These are phyloP conservation scores for Westerdykella aurantiaca DNA, from an alignment of 2,329 filamentous ascomycete species.

Conservation along the genomic window DNA sequence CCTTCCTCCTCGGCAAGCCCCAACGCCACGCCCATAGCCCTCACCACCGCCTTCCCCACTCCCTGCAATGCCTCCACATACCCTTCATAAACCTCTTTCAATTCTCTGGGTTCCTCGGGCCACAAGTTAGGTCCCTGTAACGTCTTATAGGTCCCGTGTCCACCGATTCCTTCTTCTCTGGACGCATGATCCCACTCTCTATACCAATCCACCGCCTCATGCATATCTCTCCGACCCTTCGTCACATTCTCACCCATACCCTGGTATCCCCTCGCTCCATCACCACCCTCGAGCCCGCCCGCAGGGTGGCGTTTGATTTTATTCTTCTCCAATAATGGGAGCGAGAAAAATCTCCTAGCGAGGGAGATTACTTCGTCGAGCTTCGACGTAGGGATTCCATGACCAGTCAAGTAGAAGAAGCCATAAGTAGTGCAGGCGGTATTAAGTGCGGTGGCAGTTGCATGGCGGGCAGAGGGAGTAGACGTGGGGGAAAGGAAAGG, in stretches of 20 bases:
- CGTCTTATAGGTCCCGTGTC: conserved; percentile 19
- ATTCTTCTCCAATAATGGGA: conserved; percentile 24
- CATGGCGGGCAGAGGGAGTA: conserved; percentile 11
- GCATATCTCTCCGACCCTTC: conserved; percentile 28
- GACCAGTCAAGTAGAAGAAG: conserved; percentile 42
- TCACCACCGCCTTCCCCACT: conserved; percentile 31
- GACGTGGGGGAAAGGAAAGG: conserved; percentile 28
- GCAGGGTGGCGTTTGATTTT: conserved; percentile 33
- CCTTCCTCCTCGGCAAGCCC: conserved; percentile 14
- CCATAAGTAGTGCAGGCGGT: conserved; percentile 36
- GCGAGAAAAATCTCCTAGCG: conserved; percentile 32
- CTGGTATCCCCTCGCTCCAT: conserved; percentile 37
- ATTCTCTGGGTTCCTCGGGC: conserved; percentile 30
- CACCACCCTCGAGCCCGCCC: conserved; percentile 27
- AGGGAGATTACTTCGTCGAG: conserved; percentile 27
- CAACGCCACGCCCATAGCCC: conserved; percentile 38
- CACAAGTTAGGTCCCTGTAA: conserved; percentile 42
- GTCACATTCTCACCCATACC: conserved; percentile 36
- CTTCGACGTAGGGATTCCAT: conserved; percentile 31
- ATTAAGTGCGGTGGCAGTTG: conserved; percentile 29
- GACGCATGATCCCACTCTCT: conserved; percentile 29
- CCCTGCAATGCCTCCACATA: conserved; percentile 25
- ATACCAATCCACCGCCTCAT: conserved; percentile 40
- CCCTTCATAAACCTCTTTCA: conserved; percentile 27
- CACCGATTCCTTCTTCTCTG: conserved; percentile 11